phyloP scores from a whole-genome alignment of 441 rosid species.

The Hura crepitans region DNA sequence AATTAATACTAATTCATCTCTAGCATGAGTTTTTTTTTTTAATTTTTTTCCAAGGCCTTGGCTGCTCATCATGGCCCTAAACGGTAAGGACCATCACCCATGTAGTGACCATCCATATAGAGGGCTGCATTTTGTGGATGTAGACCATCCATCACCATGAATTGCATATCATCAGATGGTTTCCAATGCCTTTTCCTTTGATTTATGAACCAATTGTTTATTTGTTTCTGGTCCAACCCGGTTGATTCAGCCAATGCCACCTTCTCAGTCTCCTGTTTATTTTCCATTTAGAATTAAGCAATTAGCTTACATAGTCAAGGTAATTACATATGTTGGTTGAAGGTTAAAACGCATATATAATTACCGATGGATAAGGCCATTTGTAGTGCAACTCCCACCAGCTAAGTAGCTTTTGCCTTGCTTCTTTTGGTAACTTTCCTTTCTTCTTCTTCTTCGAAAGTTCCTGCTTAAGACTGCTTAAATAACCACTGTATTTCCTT shows the following conservation, averaged over 20 bases:
- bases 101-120: constrained; percentile 80
- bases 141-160: constrained; percentile 97
- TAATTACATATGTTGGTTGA: neutral
- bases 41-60: too few relatives aligned
- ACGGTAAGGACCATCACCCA: constrained; percentile 88
- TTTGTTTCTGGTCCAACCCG: constrained; percentile 95
- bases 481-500: constrained; percentile 85
- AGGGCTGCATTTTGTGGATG: constrained; percentile 81
- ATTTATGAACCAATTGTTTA: constrained; percentile 96
- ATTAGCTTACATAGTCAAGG: too few relatives aligned
- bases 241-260: constrained; percentile 93
- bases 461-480: constrained; percentile 88
- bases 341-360: constrained; percentile 2
- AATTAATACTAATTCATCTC: neutral
- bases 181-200: constrained; percentile 98
- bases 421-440: constrained; percentile 96
- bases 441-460: constrained; percentile 98
- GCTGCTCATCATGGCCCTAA: constrained; percentile 57
- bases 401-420: constrained; percentile 88
- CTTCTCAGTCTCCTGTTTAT: constrained; percentile 79
- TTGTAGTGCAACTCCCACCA: constrained; percentile 99
- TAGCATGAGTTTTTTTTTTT: too few relatives aligned
- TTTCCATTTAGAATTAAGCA: neutral
- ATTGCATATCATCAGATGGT: constrained; percentile 99
- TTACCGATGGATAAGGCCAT: constrained; percentile 98